Percentiles rank a stretch among this genome's conserved stretches.
Evolutionary conservation across 768 basidiomycete genomes (phyloP).

Genomic region (Tephrocybe sp.): DNA sequence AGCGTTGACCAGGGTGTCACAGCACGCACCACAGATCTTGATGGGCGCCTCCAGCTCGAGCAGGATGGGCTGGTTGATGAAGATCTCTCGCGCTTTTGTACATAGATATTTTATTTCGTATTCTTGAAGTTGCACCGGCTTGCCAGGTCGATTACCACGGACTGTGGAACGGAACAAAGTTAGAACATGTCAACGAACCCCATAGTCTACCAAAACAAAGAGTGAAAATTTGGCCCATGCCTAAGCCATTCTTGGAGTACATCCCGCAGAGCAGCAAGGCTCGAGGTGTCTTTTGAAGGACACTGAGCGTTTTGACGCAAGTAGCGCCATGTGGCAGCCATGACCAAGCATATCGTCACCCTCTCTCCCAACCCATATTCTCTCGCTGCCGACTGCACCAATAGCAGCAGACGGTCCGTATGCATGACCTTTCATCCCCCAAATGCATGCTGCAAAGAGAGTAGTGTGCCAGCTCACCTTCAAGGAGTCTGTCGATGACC

Average conservation of each 20-base stretch:
- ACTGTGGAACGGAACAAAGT: conserved; percentile 50
- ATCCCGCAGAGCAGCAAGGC: neutral
- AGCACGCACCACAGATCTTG: conserved; percentile 93
- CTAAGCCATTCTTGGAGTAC: neutral
- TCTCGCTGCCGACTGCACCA: neutral
- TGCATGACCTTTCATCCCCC: neutral
- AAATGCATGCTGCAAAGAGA: neutral
- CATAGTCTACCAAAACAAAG: conserved; percentile 7
- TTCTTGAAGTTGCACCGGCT: conserved; percentile 96
- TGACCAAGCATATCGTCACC: conserved; percentile 3
- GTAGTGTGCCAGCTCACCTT: conserved; percentile 67
- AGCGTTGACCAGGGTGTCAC: conserved; percentile 14
- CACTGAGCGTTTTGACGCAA: neutral
- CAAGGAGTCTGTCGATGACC: conserved; percentile 96
- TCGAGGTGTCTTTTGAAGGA: neutral
- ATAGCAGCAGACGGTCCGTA: conserved; percentile 3
- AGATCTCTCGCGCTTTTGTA: conserved; percentile 98
- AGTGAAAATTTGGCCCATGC: neutral
- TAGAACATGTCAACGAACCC: conserved; percentile 8
- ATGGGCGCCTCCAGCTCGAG: conserved; percentile 98
- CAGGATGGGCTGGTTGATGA: conserved; percentile 98
- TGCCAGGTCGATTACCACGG: conserved; percentile 97
- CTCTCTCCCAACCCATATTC: neutral
- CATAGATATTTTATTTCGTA: conserved; percentile 99
- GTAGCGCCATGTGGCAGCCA: conserved; percentile 15